Evolutionary conservation across 805 yeast genomes (phyloP).

Genomic region (Soucietia sequanensis): DNA sequence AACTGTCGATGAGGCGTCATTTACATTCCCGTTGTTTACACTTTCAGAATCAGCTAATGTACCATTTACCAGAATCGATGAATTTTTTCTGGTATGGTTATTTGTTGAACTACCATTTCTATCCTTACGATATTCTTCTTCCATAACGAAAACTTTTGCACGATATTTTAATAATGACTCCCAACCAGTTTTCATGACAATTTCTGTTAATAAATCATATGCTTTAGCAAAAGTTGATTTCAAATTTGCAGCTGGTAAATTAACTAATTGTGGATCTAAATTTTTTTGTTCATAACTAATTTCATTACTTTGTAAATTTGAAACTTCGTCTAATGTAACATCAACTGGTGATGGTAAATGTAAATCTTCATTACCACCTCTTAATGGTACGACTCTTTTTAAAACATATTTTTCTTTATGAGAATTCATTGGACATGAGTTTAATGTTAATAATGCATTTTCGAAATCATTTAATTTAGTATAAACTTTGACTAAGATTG

Average conservation of each 20-base stretch:
- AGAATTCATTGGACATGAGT: constrained; percentile 80
- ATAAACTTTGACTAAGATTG: constrained; percentile 60
- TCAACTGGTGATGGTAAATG: constrained; percentile 79
- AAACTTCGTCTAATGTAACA: constrained; percentile 67
- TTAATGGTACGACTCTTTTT: constrained; percentile 57
- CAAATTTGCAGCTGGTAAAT: constrained; percentile 68
- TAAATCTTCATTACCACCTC: constrained; percentile 47
- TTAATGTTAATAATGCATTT: constrained; percentile 67
- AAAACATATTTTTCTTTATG: constrained; percentile 65
- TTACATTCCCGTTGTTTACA: constrained; percentile 9
- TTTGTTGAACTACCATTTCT: constrained; percentile 19
- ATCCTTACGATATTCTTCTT: constrained; percentile 46
- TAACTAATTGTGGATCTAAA: constrained; percentile 59
- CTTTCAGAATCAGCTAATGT: constrained; percentile 3
- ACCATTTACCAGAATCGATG: constrained; percentile 11
- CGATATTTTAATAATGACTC: constrained; percentile 43
- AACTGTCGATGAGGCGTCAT: constrained; percentile 35
- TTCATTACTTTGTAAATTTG: constrained; percentile 62
- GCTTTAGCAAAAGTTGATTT: constrained; percentile 48
- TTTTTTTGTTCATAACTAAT: constrained; percentile 64
- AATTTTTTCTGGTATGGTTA: constrained; percentile 9
- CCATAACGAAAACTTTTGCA: constrained; percentile 49
- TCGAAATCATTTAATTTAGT: constrained; percentile 65
- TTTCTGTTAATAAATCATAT: constrained; percentile 44
- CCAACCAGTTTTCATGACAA: constrained; percentile 46